Percentiles rank a stretch among this genome's conserved stretches.
These are phyloP conservation scores for Mycena belliarum DNA, from an alignment of 768 basidiomycete species.

Conservation along the genomic window DNA sequence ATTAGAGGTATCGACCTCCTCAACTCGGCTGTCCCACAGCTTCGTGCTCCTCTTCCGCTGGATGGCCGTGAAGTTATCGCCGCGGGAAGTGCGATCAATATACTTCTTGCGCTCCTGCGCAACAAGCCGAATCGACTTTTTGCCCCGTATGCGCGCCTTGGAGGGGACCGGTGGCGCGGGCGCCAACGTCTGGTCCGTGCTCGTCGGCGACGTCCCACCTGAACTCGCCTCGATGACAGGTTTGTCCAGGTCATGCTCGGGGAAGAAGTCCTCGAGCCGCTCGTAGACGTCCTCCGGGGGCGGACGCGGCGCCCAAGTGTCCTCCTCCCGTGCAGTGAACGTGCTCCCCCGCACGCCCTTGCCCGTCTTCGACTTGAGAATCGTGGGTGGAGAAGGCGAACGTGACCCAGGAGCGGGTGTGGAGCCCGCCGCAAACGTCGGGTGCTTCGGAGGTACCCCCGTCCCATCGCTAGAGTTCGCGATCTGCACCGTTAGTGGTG, in stretches of 20 bases:
- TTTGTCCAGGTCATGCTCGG: conserved; percentile 92
- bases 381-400: not conserved
- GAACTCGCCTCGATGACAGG: conserved; percentile 88
- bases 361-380: conserved; percentile 22
- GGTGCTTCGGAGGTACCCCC: conserved; percentile 14
- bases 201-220: conserved; percentile 76
- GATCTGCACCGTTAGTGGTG: conserved; percentile 48
- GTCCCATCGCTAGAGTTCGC: conserved; percentile 25
- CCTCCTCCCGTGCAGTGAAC: conserved; percentile 62
- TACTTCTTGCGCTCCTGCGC: conserved; percentile 84
- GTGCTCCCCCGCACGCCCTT: conserved; percentile 45
- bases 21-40: conserved; percentile 90
- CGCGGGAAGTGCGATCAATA: conserved; percentile 65
- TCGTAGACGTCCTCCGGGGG: conserved; percentile 92
- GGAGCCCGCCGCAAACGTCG: conserved; percentile 19
- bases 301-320: conserved; percentile 89
- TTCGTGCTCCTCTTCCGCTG: conserved; percentile 87
- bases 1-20: conserved; percentile 86
- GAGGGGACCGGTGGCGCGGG: conserved; percentile 38
- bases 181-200: conserved; percentile 52
- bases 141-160: conserved; percentile 54
- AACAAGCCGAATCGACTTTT: conserved; percentile 92
- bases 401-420: conserved; percentile 16
- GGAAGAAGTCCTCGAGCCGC: conserved; percentile 92
- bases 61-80: conserved; percentile 43